A percentile compares a stretch with the other conserved stretches of the same genome.
Evolutionary conservation across 345 rosid species (phyloP).

Genomic region (Stellera chamaejasme): DNA sequence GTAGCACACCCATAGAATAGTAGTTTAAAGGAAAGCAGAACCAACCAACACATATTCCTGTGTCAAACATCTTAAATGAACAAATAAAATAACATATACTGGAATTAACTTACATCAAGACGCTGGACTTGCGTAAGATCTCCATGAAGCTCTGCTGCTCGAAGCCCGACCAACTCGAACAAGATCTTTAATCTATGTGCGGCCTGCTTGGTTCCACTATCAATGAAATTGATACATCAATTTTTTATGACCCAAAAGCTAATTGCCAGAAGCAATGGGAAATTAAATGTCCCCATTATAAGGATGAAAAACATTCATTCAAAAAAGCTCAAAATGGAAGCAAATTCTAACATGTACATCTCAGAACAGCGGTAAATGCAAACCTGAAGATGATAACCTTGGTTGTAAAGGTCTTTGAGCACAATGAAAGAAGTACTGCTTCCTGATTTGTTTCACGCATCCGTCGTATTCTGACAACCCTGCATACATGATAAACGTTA

Average conservation of each 20-base stretch:
- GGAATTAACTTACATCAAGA: slow-evolving; percentile 63
- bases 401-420: slow-evolving; percentile 77
- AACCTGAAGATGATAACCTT: slow-evolving; percentile 94
- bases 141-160: slow-evolving; percentile 98
- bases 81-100: slow-evolving; percentile 1
- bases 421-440: slow-evolving; percentile 89
- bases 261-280: background rate
- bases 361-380: background rate
- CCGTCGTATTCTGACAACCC: slow-evolving; percentile 93
- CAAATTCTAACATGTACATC: slow-evolving; percentile 1
- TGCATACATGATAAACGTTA: slow-evolving; percentile 16
- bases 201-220: slow-evolving; percentile 93
- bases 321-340: background rate
- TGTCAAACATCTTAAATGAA: background rate
- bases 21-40: background rate
- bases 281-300: background rate
- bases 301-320: background rate
- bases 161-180: slow-evolving; percentile 74
- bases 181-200: slow-evolving; percentile 94
- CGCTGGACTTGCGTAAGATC: slow-evolving; percentile 97
- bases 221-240: slow-evolving; percentile 16
- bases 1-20: background rate
- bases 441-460: slow-evolving; percentile 85
- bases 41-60: slow-evolving; percentile 1
- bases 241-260: background rate